Evolutionary conservation across 192 early-diverging fungal species (phyloP), one percentile per base, ranked within the genome.

Genomic region (Mycoemilia scoparia): DNA sequence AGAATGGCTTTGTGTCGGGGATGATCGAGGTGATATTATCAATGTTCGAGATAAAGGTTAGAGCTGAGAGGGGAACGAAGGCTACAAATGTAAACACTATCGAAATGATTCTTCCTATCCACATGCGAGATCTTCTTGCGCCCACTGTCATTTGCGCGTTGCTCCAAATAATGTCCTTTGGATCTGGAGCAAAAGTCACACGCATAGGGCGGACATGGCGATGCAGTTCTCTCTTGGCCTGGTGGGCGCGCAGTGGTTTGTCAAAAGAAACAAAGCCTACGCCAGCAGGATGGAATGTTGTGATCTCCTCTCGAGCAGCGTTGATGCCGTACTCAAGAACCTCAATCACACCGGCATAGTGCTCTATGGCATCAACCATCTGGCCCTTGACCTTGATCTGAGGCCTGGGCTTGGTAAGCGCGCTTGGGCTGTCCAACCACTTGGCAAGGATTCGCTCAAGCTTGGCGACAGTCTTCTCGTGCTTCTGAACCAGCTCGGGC

Each of bases 151-250:
- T 51, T 29, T 69, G 48, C 21, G 70, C 62, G 39, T 83, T 83
- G 31, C 44, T 60, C 80, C 80, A 83, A 38, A 83, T 71, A 20
- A 83, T 67, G 39, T 83, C 77, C 27, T 73, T 74, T 29, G 80
- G 77, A 14, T 64, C 62, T n/a, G 77, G 80, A 9, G 80, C 69
- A 25, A 75, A 39, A 17, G 29, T 30, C 0, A 29, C 51, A 7
- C 38, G n/a, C 10, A 37, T 20, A 7, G 61, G 56, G 22, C 29
- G 27, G 21, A 46, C 27, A 11, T 16, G 18, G 30, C 41, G 42
- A 24, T 21, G 30, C 41, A 67, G 33, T 13, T 51, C 21, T 5
- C 55, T 45, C 47, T 49, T 33, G 2, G 59, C 59, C 10, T 43
- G 35, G 32, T 67, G 64, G 13, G 64, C 64, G 37, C 44, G 36